Evolutionary conservation across 306 rosid genomes (phyloP).

Genomic region (Senna tora): DNA sequence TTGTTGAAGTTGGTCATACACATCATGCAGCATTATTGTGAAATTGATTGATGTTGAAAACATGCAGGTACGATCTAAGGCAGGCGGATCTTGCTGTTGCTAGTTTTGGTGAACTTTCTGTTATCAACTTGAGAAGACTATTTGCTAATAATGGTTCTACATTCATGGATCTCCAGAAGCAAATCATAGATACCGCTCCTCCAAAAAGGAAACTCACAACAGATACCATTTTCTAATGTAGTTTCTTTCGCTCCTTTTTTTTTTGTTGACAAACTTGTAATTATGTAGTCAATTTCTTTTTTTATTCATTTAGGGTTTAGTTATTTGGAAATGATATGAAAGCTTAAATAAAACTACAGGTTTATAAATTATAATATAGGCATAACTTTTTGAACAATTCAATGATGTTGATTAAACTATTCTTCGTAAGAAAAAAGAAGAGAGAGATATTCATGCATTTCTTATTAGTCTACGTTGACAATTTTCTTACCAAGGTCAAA

Average conservation of each 20-base stretch:
- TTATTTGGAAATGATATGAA: no score
- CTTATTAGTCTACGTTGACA: no score
- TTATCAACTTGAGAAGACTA: constrained; percentile 90
- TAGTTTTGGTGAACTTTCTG: constrained; percentile 88
- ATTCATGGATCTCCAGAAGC: constrained; percentile 91
- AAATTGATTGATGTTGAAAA: constrained; percentile 42
- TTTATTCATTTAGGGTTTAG: not conserved
- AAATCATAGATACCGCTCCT: constrained; percentile 75
- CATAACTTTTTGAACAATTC: no score
- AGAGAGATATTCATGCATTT: no score
- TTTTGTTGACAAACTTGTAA: not conserved
- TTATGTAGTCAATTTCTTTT: not conserved
- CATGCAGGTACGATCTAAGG: constrained; percentile 74
- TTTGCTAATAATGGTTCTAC: constrained; percentile 89
- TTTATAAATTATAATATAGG: no score
- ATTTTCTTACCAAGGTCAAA: not conserved
- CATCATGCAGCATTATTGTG: not conserved
- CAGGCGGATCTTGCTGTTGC: constrained; percentile 99
- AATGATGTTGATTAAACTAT: no score
- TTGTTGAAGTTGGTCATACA: constrained; percentile 21
- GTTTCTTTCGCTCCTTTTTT: not conserved
- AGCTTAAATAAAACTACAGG: no score
- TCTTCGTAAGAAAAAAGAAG: no score
- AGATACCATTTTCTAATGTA: constrained; percentile 64
- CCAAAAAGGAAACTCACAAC: constrained; percentile 76